Percentiles rank a stretch among this genome's conserved stretches.
Conservation (phyloP, 179 eudicot genomes). For the Spergularia azorica region DNA sequence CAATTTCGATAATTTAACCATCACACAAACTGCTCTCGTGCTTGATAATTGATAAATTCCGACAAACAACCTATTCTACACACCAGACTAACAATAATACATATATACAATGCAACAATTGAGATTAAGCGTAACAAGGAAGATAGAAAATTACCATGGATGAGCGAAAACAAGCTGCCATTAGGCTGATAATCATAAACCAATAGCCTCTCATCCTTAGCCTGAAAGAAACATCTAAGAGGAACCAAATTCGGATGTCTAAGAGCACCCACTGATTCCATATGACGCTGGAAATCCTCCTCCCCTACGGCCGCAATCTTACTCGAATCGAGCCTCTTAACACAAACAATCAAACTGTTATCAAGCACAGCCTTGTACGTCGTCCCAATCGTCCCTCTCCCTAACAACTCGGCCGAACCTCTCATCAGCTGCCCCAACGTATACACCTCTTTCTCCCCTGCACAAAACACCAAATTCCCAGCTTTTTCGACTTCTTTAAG, state of each 20-base stretch:
- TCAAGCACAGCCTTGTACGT: conserved; percentile 67
- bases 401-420: conserved; percentile 66
- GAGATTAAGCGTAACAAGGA: neutral
- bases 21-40: no score
- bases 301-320: conserved; percentile 36
- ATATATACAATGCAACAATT: neutral
- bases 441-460: conserved; percentile 40
- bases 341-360: conserved; percentile 55
- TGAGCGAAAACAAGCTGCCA: conserved; percentile 57
- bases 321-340: conserved; percentile 46
- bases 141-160: conserved; percentile 46
- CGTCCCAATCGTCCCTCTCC: conserved; percentile 63
- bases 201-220: conserved; percentile 58
- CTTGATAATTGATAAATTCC: no score
- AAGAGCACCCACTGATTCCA: conserved; percentile 53
- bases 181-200: conserved; percentile 67
- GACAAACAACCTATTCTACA: no score
- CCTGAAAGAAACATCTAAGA: conserved; percentile 51
- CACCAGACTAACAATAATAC: no score
- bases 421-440: conserved; percentile 62
- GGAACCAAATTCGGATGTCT: conserved; percentile 58
- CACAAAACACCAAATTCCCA: conserved; percentile 44
- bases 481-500: conserved; percentile 19
- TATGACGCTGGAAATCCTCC: conserved; percentile 46
- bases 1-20: no score